Evolutionary conservation across 495 filamentous ascomycete genomes (phyloP).

Genomic region (Pseudomonodictys pantanalensis): DNA sequence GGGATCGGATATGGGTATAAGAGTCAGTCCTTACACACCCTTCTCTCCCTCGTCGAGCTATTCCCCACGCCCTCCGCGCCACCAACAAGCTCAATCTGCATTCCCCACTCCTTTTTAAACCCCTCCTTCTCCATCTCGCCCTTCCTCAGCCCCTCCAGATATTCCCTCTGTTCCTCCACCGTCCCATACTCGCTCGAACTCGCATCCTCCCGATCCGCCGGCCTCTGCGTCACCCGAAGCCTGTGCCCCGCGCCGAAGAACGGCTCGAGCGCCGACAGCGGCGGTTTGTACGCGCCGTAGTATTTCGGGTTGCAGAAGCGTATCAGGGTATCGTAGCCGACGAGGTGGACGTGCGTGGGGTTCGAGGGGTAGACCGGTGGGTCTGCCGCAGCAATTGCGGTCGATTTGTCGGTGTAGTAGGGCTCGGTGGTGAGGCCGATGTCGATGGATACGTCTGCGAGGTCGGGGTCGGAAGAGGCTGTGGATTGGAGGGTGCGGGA

Average conservation of each 20-base stretch:
- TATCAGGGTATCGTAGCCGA: constrained; percentile 83
- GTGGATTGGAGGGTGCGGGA: constrained; percentile 10
- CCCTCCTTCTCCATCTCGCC: constrained; percentile 55
- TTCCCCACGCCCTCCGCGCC: constrained; percentile 53
- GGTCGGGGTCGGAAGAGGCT: neutral
- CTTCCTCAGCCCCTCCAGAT: constrained; percentile 37
- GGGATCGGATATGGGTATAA: no score
- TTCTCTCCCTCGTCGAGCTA: constrained; percentile 77
- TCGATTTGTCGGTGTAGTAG: constrained; percentile 80
- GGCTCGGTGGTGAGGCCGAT: constrained; percentile 78
- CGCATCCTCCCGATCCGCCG: constrained; percentile 43
- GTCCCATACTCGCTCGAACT: constrained; percentile 38
- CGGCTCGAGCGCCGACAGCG: constrained; percentile 53
- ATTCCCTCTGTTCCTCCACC: constrained; percentile 38
- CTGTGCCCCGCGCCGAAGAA: constrained; percentile 68
- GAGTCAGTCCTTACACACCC: constrained; percentile 55
- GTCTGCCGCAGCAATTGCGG: constrained; percentile 53
- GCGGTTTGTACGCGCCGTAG: constrained; percentile 60
- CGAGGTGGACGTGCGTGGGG: constrained; percentile 70
- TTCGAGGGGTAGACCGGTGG: constrained; percentile 51
- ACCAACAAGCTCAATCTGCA: constrained; percentile 67
- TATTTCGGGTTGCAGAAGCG: constrained; percentile 82
- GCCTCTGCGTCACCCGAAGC: constrained; percentile 69
- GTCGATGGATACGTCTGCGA: constrained; percentile 53
- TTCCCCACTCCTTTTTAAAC: constrained; percentile 63